Evolutionary conservation across 1,284 basidiomycete species (phyloP).

Genomic region (Neolentinus lepideus): DNA sequence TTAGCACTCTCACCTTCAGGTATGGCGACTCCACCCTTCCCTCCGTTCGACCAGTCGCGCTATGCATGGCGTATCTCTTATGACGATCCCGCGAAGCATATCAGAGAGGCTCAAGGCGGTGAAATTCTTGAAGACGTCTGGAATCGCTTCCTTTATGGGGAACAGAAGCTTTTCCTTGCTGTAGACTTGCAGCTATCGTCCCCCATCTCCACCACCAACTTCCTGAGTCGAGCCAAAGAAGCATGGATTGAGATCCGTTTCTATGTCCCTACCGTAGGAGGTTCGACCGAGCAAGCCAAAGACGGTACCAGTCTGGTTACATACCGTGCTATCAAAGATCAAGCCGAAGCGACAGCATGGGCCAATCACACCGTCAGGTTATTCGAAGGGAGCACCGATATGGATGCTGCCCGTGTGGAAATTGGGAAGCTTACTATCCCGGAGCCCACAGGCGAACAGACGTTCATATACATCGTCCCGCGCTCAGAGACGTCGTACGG

Average conservation of each 20-base stretch:
- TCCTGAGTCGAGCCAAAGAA: no score
- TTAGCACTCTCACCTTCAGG: no score
- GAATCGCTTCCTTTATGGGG: slow-evolving; percentile 1
- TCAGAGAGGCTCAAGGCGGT: slow-evolving; percentile 1
- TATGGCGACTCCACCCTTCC: slow-evolving; percentile 10
- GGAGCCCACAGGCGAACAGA: slow-evolving; percentile 9
- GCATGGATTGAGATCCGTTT: no score
- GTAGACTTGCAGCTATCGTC: neutral
- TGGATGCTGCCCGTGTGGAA: slow-evolving; percentile 9
- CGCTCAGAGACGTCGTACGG: slow-evolving; percentile 8
- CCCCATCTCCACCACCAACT: no score
- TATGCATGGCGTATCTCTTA: slow-evolving; percentile 1
- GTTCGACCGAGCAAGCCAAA: no score
- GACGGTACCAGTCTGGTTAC: no score
- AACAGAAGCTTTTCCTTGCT: slow-evolving; percentile 6
- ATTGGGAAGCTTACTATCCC: slow-evolving; percentile 9
- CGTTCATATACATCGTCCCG: slow-evolving; percentile 12
- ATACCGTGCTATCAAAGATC: no score
- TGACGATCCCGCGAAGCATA: neutral
- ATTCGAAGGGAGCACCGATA: no score
- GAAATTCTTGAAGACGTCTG: slow-evolving; percentile 2
- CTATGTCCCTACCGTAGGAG: no score
- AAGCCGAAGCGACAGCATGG: no score
- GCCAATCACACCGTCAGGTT: no score
- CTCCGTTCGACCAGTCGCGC: neutral